Conservation (phyloP, 352 stramenopile species). For the Bremia lactucae region DNA sequence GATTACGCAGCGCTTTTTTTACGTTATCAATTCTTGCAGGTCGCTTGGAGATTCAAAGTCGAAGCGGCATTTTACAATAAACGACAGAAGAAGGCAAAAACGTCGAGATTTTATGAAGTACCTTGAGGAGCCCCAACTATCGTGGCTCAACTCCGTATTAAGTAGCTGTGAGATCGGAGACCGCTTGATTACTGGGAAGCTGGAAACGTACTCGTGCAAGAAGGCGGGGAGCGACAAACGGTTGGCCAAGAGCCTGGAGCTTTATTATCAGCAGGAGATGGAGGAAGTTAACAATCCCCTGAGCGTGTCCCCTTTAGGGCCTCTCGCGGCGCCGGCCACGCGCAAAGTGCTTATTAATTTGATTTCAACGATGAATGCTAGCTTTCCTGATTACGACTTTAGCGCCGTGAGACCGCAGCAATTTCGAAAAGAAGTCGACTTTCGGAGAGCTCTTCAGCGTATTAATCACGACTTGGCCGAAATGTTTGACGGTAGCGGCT, state of each 20-base stretch:
- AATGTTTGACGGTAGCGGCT: constrained; percentile 92
- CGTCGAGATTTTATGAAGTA: constrained; percentile 91
- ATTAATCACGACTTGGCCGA: constrained; percentile 85
- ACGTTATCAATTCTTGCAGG: neutral
- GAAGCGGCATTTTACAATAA: constrained; percentile 8
- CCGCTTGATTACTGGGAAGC: constrained; percentile 75
- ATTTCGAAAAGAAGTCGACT: constrained; percentile 83
- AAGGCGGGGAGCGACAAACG: constrained; percentile 88
- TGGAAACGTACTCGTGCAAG: constrained; percentile 90
- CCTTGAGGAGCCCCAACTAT: constrained; percentile 85
- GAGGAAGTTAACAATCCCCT: constrained; percentile 45
- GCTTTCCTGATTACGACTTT: constrained; percentile 91
- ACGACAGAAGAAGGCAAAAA: neutral
- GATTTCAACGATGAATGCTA: constrained; percentile 91
- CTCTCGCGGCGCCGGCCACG: constrained; percentile 61
- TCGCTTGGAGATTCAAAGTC: neutral
- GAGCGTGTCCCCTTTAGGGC: constrained; percentile 66
- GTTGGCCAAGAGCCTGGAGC: constrained; percentile 82
- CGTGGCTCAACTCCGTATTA: constrained; percentile 85
- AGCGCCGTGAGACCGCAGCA: constrained; percentile 81
- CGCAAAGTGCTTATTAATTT: constrained; percentile 88
- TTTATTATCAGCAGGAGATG: constrained; percentile 78
- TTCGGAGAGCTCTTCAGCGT: constrained; percentile 75
- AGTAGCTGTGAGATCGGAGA: constrained; percentile 80
- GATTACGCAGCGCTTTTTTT: neutral